phyloP scores from a whole-genome alignment of 306 rosid species.

The Nissolia schottii region DNA sequence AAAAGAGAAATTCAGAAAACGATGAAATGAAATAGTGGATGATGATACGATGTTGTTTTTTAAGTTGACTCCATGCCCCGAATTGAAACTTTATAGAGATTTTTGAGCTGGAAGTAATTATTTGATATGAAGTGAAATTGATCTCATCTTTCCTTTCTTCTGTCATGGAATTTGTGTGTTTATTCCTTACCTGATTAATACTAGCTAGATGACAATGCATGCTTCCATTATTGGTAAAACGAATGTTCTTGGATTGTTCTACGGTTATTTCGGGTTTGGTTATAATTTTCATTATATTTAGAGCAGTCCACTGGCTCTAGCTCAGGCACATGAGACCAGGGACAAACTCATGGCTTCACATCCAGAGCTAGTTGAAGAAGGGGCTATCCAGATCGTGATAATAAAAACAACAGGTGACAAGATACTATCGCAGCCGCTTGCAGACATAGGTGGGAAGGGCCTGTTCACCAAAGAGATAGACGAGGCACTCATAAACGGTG shows the following conservation, averaged over 20 bases:
- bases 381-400: constrained; percentile 75
- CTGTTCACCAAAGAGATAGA: constrained; percentile 91
- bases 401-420: constrained; percentile 92
- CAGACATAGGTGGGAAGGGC: constrained; percentile 94
- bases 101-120: not conserved
- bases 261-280: constrained; percentile 23
- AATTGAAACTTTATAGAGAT: not conserved
- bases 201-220: constrained; percentile 7
- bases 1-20: not conserved
- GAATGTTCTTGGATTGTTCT: not conserved
- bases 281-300: constrained; percentile 35
- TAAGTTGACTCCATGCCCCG: not conserved
- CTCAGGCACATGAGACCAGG: constrained; percentile 90
- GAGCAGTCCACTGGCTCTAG: constrained; percentile 91
- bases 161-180: not conserved
- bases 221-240: not conserved
- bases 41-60: constrained; percentile 3
- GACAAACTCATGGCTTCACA: constrained; percentile 74
- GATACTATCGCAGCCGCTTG: constrained; percentile 74
- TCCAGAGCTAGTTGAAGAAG: constrained; percentile 77
- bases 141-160: not conserved
- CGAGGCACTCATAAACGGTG: constrained; percentile 72
- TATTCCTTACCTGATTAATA: not conserved
- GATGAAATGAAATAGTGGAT: not conserved
- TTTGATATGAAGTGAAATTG: not conserved